Evolutionary conservation across 495 filamentous ascomycete genomes (phyloP), one percentile per base, ranked within the genome.

Genomic region (Xylaria palmicola): DNA sequence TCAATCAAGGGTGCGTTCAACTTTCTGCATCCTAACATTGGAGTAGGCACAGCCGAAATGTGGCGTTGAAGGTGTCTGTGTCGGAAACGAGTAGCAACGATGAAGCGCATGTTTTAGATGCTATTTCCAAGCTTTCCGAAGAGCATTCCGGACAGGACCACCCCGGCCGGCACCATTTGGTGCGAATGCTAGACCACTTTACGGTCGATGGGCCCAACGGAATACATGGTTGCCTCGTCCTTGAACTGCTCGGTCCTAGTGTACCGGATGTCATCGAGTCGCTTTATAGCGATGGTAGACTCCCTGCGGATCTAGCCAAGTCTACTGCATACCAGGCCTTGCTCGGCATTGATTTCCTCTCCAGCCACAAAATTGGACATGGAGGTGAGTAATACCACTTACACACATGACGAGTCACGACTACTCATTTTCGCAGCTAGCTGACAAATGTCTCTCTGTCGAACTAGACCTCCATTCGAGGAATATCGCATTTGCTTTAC

Each of bases 311-410:
- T 29, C 20, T 32, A 4, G 53, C 53, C 15, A 43, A 34, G n/a
- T 56, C 53, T 13, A 30, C 29, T 44, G 53, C 53, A 29, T 41
- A 56, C 29, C 53, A 56, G 37, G 53, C 24, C 29, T 32, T 56
- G 13, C 22, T 43, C 15, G 53, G 53, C 9, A 26, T 56, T 8
- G 29, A 56, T 34, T 56, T 43, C 13, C 53, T 56, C 40, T 26
- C 53, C 6, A 15, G 24, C 6, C 39, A 43, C 6, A 45, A 45
- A 9, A 44, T 56, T 13, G 22, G 53, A 17, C 53, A 56, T 37
- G 53, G 53, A 44, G 53, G 39, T 56, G 20, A 27, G 27, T 30
- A 29, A 29, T 30, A 34, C n/a, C 30, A n/a, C n/a, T n/a, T n/a
- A n/a, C n/a, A n/a, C n/a, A n/a, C n/a, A n/a, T n/a, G n/a, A n/a